Base-by-base conservation (phyloP, 1,284 basidiomycete species). In the Leccinum angustisporum region DNA sequence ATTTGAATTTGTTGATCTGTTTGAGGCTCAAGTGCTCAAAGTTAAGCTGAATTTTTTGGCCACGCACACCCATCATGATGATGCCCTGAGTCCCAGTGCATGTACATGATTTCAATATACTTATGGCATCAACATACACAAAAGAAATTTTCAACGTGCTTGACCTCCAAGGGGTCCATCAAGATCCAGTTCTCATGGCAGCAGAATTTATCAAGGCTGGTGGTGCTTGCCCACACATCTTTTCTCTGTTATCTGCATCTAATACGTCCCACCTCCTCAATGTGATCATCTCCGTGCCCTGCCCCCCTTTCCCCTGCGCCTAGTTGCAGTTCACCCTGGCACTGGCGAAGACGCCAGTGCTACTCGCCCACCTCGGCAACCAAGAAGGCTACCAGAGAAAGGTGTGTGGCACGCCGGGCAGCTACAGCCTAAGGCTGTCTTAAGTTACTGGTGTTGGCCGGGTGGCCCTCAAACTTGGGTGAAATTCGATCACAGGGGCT, bases 161-260 rank as follows among this genome's bases (percentile, higher is more conserved):
- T 99, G 71, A 98, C 94, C 76, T 98, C 95, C 65, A 91, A 87
- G 80, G 95, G 95, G 67, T 91, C 85, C 81, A 95, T 99, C 80
- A 98, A 98, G 88, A 99, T 96, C 69, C 96, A 96, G 78, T 95
- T 95, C 84, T 94, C 90, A 59, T 97, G 94, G 94, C 94, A 96
- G 81, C 95, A 88, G 90, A 48, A 10, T 21, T 13, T 4, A 31
- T 40, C 43, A 46, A 51, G n/a, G 3, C n/a, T 55, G 27, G 18
- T 33, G n/a, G 27, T 34, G 30, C 16, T 27, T 25, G 31, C 18
- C 11, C 9, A 34, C 43, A 50, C n/a, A 43, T 40, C n/a, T 36
- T 36, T 36, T 36, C 34, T 36, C 34, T 0, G 43, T 46, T 16
- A 18, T n/a, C 0, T 18, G 18, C 31, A n/a, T 56, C 9, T n/a